Base-by-base conservation (phyloP, 2,329 filamentous ascomycete species). In the Colletotrichum cordylinicola region DNA sequence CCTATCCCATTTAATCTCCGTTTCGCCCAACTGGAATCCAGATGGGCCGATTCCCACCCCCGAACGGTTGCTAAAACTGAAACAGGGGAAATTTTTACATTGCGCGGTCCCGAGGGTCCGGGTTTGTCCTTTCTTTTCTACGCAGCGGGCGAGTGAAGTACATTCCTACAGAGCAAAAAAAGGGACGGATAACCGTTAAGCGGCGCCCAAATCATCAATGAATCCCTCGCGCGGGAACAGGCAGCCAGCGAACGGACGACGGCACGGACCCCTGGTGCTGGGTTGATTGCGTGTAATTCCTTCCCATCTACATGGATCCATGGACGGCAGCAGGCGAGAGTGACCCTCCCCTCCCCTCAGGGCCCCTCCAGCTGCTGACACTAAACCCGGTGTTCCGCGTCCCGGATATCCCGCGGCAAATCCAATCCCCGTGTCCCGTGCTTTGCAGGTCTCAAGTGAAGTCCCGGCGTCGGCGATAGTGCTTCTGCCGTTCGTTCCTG, bases 31-130 rank as follows among this genome's bases (percentile, higher is more conserved):
- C 27, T n/a, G 24, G 35, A 55, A 58, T 72, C 29, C 61, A 43
- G 61, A 35, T 48, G 37, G 67, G 24, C 31, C 37, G 68, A 67
- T 61, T 67, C 31, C 31, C 13, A 29, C 27, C 37, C 9, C 15
- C 27, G 64, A 65, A 65, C 62, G 10, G 33, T 43, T 73, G 43
- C 55, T 68, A 9, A 68, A 68, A 56, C n/a, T 75, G 69, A 72
- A 72, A 68, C 69, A 75, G 62, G 73, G 73, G 73, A 48, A 35
- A 37, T 33, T 6, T 68, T 27, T 24, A n/a, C 33, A 16, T 33
- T 64, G 31, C 61, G 33, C 61, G 21, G 21, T 24, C 62, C 35
- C 62, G 62, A 29, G 37, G 37, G 16, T 13, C 62, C 37, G 62
- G 39, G 39, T 66, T 52, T 33, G 39, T 52, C 37, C 24, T 31